Percentiles rank a stretch among this genome's conserved stretches.
Conservation (phyloP, 495 filamentous ascomycete species). For the Chaetomium fimeti region DNA sequence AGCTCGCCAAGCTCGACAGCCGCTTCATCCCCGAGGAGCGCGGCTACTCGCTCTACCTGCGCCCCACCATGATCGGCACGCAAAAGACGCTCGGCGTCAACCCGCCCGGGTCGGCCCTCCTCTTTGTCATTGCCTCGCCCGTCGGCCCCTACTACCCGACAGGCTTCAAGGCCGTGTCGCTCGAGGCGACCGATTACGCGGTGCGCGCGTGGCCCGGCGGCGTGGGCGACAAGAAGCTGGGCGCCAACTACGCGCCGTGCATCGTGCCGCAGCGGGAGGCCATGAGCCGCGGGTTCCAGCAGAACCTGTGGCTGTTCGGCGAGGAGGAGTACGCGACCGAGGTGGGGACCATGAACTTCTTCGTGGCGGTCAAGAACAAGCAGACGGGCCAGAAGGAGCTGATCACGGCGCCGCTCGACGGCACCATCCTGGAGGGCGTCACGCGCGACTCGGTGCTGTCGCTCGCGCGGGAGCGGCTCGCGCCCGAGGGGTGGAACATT, state of each 20-base stretch:
- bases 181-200: conserved; percentile 91
- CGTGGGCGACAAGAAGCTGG: conserved; percentile 95
- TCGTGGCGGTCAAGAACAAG: conserved; percentile 75
- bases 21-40: conserved; percentile 80
- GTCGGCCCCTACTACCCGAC: conserved; percentile 98
- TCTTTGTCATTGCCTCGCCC: conserved; percentile 93
- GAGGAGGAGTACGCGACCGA: conserved; percentile 93
- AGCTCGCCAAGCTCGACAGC: conserved; percentile 75
- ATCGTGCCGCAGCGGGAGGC: conserved; percentile 91
- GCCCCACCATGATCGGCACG: conserved; percentile 95
- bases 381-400: conserved; percentile 85
- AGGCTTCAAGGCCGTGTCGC: conserved; percentile 91
- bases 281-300: conserved; percentile 86
- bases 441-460: conserved; percentile 82
- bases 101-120: conserved; percentile 82
- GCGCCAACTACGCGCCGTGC: conserved; percentile 96
- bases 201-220: conserved; percentile 97
- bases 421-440: conserved; percentile 95
- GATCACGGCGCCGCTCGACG: conserved; percentile 88
- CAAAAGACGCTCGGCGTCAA: conserved; percentile 90
- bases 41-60: conserved; percentile 91
- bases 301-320: conserved; percentile 96
- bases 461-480: conserved; percentile 78
- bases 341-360: conserved; percentile 98
- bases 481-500: conserved; percentile 82